Evolutionary conservation across 371 early-diverging fungal species (phyloP), one percentile per base, ranked within the genome.

Genomic region (Syncephalastrum monosporum): DNA sequence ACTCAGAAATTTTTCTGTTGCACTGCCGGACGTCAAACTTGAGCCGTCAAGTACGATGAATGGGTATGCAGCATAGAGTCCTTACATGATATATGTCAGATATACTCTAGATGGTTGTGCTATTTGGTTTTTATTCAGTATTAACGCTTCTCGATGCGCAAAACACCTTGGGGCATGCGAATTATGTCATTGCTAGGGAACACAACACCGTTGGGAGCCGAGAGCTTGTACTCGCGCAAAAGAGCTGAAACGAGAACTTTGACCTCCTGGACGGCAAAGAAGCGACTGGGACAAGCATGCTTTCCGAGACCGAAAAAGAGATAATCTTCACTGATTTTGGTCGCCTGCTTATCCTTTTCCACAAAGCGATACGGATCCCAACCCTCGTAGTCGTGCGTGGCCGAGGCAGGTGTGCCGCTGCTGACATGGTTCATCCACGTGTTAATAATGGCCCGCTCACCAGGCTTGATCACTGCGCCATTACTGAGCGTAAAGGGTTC

Each of bases 271-370:
- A 64, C 52, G 13, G 69, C 69, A 61, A 68, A 68, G 55, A 60
- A 68, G n/a, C 69, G 69, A 19, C 62, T 60, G 7, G 65, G 65
- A 45, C 65, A 65, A 42, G 65, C 65, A 57, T 60, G 65, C 48
- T 57, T 79, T 65, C 85, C 85, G 56, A 81, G 64, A 17, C 85
- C 85, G 61, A 83, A 85, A 1, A 57, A 1, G 3, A 81, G 25
- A 56, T 63, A 77, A 41, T 80, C 76, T 0, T 50, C 42, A 7
- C 68, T 64, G 21, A 74, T 58, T 47, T 75, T 77, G 16, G 71
- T 72, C 0, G 76, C 64, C 2, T 61, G 42, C 53, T 75, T 78
- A 13, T 68, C 44, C 19, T 61, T 54, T 10, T 66, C 71, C 5
- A 83, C 69, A 43, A 69, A 78, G 42, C 84, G 68, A 61, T 72